Evolutionary conservation across 108 stramenopile genomes (phyloP), one percentile per base, ranked within the genome.

Genomic region (Seminavis robusta): DNA sequence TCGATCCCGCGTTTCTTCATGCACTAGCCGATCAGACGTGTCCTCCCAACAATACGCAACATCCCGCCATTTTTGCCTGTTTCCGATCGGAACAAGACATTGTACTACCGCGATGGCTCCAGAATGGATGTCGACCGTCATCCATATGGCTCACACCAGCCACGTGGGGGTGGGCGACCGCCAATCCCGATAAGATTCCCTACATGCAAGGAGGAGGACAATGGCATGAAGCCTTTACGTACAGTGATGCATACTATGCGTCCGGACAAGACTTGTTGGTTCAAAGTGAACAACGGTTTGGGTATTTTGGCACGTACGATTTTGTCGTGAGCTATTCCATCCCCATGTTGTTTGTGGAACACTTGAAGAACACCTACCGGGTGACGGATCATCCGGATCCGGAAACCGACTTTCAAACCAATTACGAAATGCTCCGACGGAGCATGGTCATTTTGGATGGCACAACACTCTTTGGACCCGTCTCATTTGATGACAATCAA

Each of bases 381-480:
- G 47, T 65, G 13, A 36, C 15, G 0, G 71, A 82, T 33, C 7
- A 30, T 19, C 77, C 77, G 5, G 36, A 53, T 34, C 64, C 65
- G 2, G 4, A 37, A 8, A 11, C 20, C 1, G 52, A 61, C 25
- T 52, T 67, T 55, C 23, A 43, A 5, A 50, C 48, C 24, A 50
- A 57, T 3, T 68, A 73, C 47, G 81, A 83, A 59, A 15, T 24
- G 7, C 17, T 83, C 9, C 70, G 81, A 21, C 58, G 78, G 7
- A 37, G 16, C 30, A 36, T 83, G 46, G 23, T 53, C 32, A 47
- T 65, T 10, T 55, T 79, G 11, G 65, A 67, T 2, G 59, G 43
- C 0, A 58, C 76, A 3, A 79, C 81, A 11, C 63, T 83, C 24
- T 83, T 77, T 52, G 81, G 81, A 1, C 77, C 73, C n/a, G 60